Percentiles rank a stretch among this genome's conserved stretches.
phyloP scores from a whole-genome alignment of 177 flowering plant genomes.

The Vitis hybrid region DNA sequence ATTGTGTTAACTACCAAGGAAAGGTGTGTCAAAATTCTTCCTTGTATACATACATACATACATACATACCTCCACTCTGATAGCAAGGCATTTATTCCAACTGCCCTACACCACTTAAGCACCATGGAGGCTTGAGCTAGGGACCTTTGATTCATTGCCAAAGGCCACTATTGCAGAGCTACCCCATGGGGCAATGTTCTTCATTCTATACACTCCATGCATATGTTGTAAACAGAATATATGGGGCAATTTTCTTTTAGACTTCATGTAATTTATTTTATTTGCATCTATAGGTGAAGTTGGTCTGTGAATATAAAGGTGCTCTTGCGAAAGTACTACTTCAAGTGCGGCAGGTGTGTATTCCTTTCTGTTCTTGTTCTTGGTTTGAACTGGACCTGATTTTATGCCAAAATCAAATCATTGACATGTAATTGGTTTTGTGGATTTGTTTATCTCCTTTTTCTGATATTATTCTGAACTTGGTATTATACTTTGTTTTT shows the following conservation, averaged over 20 bases:
- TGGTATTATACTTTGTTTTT: not conserved
- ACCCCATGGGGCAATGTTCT: no score
- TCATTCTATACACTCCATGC: no score
- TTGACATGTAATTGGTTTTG: not conserved
- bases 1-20: constrained; percentile 70
- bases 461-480: not conserved
- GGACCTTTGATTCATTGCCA: no score
- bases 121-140: no score
- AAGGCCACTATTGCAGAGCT: no score
- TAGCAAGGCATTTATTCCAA: no score
- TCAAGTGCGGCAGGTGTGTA: constrained; percentile 73
- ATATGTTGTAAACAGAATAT: no score
- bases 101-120: no score
- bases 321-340: constrained; percentile 77
- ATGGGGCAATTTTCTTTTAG: no score
- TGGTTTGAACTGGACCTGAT: not conserved
- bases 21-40: constrained; percentile 49
- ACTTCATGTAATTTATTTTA: not conserved
- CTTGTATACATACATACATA: not conserved
- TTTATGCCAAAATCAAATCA: not conserved
- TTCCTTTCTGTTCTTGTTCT: not conserved
- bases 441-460: not conserved
- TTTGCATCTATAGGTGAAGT: constrained; percentile 53
- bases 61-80: not conserved
- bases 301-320: constrained; percentile 64